Conservation (phyloP, 306 rosid species). For the Pyrus betulifolia region DNA sequence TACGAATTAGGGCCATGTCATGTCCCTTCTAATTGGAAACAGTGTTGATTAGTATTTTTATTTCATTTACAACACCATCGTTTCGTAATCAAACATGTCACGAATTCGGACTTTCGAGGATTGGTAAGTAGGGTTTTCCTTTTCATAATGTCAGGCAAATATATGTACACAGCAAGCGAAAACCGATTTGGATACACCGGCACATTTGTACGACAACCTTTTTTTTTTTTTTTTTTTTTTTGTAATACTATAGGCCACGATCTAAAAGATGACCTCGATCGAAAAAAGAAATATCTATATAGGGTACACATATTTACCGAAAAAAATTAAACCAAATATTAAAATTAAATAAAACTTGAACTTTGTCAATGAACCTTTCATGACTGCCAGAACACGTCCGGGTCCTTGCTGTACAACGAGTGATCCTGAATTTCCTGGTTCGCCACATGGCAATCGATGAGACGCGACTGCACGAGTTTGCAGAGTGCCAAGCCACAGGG, state of each 20-base stretch:
- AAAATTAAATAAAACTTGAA: background rate
- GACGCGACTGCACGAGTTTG: constrained; percentile 77
- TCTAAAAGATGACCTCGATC: background rate
- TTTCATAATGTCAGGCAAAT: background rate
- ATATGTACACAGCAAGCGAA: background rate
- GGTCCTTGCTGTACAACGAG: constrained; percentile 73
- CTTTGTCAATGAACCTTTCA: constrained; percentile 17
- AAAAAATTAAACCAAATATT: background rate
- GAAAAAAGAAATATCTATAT: background rate
- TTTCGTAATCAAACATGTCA: background rate
- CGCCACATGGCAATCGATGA: constrained; percentile 76
- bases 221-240: background rate
- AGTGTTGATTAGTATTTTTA: too few relatives aligned
- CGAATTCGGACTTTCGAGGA: background rate
- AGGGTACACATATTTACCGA: background rate
- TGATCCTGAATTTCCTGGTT: constrained; percentile 91
- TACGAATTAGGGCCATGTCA: too few relatives aligned
- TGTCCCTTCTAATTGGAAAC: too few relatives aligned
- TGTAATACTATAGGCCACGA: too few relatives aligned
- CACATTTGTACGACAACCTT: background rate
- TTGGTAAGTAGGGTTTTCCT: too few relatives aligned
- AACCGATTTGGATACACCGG: too few relatives aligned
- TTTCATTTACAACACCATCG: background rate
- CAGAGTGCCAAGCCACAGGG: constrained; percentile 70
- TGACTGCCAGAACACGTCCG: constrained; percentile 77